phyloP scores from a whole-genome alignment of 75 land plant genomes.

The Cunninghamia lanceolata region DNA sequence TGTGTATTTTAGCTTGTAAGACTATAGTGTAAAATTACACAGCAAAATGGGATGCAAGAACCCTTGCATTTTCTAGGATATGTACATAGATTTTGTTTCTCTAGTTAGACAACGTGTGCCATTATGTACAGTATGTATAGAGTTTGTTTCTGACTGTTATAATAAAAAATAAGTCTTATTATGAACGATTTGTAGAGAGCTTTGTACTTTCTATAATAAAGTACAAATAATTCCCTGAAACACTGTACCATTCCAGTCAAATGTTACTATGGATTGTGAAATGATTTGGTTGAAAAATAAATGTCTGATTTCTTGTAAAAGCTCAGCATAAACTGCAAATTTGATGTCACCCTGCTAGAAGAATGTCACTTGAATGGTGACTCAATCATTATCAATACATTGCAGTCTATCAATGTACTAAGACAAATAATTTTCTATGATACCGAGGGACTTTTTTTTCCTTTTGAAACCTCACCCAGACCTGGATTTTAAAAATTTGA shows the following conservation, averaged over 20 bases:
- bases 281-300: neutral
- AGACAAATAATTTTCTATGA: too few species aligned
- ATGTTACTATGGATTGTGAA: neutral
- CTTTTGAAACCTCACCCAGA: too few species aligned
- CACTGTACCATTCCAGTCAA: neutral
- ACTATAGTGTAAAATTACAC: neutral
- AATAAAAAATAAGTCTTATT: neutral
- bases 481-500: too few species aligned
- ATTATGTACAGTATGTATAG: neutral
- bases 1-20: neutral
- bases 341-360: neutral
- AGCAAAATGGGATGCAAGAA: neutral
- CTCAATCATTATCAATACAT: too few species aligned
- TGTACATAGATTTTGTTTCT: neutral
- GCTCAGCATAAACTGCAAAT: neutral
- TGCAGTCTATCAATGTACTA: too few species aligned
- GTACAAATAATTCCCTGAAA: neutral
- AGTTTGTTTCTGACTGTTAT: neutral
- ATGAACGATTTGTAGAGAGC: neutral
- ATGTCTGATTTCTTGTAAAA: neutral
- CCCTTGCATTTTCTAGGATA: neutral
- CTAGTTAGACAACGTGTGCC: neutral
- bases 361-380: too few species aligned
- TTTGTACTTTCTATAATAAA: neutral
- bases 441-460: too few species aligned